These are phyloP conservation scores for Pilatotrama ljubarskyi DNA, from an alignment of 768 basidiomycete species.

Conservation along the genomic window DNA sequence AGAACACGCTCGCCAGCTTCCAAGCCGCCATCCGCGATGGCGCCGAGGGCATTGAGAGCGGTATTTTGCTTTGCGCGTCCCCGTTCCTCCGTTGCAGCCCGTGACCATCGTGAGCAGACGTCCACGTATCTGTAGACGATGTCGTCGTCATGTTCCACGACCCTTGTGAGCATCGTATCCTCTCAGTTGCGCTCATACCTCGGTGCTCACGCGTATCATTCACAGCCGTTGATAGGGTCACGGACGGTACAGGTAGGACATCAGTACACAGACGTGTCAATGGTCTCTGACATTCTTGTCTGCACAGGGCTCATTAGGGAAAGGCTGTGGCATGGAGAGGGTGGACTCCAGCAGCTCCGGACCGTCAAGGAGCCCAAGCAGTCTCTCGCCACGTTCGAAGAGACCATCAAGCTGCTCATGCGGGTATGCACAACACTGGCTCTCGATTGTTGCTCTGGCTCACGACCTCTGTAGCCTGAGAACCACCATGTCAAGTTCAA, in stretches of 20 bases:
- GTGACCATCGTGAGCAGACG: conserved; percentile 73
- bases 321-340: conserved; percentile 46
- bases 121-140: conserved; percentile 85
- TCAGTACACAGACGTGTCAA: background rate
- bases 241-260: conserved; percentile 65
- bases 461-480: conserved; percentile 50
- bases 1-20: conserved; percentile 96
- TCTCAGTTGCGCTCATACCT: background rate
- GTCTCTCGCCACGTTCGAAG: conserved; percentile 84
- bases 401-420: conserved; percentile 83
- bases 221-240: conserved; percentile 72
- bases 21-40: conserved; percentile 94
- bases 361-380: conserved; percentile 85
- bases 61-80: conserved; percentile 53
- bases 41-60: conserved; percentile 96
- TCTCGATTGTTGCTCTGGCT: background rate
- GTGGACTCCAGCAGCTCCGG: conserved; percentile 71
- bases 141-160: conserved; percentile 97
- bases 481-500: conserved; percentile 78
- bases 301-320: conserved; percentile 55
- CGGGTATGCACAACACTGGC: conserved; percentile 39
- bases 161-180: conserved; percentile 51
- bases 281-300: conserved; percentile 3
- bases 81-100: conserved; percentile 35
- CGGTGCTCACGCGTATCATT: background rate